Base-by-base conservation (phyloP, 2,329 filamentous ascomycete species). In the Geosmithia morbida region DNA sequence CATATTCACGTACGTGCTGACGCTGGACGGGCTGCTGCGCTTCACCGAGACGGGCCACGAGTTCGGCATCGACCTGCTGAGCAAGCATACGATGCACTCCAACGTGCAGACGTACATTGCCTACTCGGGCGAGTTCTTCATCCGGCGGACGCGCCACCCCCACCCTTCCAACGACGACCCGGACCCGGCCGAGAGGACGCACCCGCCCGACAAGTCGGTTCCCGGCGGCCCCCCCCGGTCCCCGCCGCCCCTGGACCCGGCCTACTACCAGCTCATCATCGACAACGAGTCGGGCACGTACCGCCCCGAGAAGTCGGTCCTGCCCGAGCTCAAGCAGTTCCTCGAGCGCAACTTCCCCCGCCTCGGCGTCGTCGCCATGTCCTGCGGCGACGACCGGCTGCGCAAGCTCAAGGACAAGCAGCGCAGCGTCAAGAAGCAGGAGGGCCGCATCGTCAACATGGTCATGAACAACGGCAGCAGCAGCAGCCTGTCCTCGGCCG, bases 281-380 rank as follows among this genome's bases (percentile, higher is more conserved):
- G 90, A 97, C 68, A 97, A 97, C 57, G 90, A 95, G 63, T 87
- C 82, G 48, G 90, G 90, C 11, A 97, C 90, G 0, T 97, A 97
- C 62, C 78, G 90, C 0, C 90, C 90, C 0, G 87, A 94, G 58
- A 83, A 84, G 48, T 73, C 80, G 11, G 71, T 86, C 10, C 73
- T 97, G 1, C 85, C 85, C 0, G 61, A 81, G 1, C 70, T 97
- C 1, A 79, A 82, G 46, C 58, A 69, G 11, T 94, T 87, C 58
- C 65, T 97, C 2, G 67, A 80, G 30, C 63, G 62, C 20, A 87
- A 90, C 53, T 79, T 96, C 33, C 85, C 86, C 0, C 87, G 86
- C 0, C 66, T 97, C 1, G 79, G 83, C 46, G 70, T 95, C 43
- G 70, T 81, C 1, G 79, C 79, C 0, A 76, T 90, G 55, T 83